Conservation (phyloP, 352 stramenopile genomes). For the Aphanomyces cochlioides region DNA sequence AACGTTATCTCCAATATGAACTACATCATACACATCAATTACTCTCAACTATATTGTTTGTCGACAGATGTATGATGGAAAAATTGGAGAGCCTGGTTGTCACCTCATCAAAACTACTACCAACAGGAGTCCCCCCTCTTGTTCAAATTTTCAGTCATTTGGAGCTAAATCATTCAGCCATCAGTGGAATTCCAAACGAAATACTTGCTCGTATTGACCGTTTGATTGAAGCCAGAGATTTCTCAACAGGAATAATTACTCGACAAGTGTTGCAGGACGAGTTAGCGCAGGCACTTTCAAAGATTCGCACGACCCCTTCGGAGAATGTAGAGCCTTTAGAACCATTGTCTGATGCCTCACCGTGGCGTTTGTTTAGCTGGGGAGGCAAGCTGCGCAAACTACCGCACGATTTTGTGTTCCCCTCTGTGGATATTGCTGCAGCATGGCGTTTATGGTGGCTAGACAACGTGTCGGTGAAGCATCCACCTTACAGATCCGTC, state of each 20-base stretch:
- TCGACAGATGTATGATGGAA: neutral
- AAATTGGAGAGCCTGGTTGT: neutral
- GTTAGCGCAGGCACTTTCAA: neutral
- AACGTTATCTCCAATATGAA: neutral
- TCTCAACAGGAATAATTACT: neutral
- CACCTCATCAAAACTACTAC: neutral
- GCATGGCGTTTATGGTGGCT: neutral
- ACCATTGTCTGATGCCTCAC: neutral
- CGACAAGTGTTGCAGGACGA: neutral
- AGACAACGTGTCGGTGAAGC: neutral
- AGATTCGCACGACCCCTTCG: neutral
- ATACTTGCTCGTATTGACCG: neutral
- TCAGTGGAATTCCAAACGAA: neutral
- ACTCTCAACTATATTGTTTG: neutral
- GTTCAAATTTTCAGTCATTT: neutral
- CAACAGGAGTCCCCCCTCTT: conserved; percentile 8
- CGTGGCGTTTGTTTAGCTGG: neutral
- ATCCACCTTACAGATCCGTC: neutral
- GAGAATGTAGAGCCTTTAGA: neutral
- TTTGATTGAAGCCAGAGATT: too few relatives aligned
- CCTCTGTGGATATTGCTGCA: neutral
- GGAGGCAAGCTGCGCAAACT: neutral
- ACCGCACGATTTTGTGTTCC: neutral
- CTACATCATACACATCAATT: neutral
- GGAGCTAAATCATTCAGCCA: too few relatives aligned